Conservation (phyloP, 179 eudicot genomes). For the Pouteria campechiana region DNA sequence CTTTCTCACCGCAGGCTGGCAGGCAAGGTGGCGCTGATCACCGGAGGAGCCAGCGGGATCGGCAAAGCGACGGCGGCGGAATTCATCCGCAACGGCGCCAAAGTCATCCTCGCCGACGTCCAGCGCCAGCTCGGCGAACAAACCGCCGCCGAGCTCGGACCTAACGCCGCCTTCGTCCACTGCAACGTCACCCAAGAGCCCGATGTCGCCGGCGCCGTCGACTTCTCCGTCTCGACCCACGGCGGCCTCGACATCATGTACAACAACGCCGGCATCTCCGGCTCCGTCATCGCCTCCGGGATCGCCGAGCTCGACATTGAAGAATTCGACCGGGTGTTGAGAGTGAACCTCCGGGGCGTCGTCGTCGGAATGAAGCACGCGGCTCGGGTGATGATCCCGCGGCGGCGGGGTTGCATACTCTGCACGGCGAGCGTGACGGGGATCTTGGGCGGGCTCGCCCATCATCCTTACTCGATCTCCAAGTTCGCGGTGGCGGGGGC, state of each 20-base stretch:
- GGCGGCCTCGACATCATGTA: conserved; percentile 78
- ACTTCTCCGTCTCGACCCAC: conserved; percentile 32
- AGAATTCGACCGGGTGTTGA: conserved; percentile 52
- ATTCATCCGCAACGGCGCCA: conserved; percentile 63
- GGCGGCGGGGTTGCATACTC: conserved; percentile 38
- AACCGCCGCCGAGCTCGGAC: conserved; percentile 32
- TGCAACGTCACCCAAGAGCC: conserved; percentile 69
- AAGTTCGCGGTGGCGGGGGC: conserved; percentile 50
- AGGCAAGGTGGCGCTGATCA: conserved; percentile 83
- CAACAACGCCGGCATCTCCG: conserved; percentile 73
- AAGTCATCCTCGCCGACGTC: conserved; percentile 71
- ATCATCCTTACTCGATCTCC: conserved; percentile 60
- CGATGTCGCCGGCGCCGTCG: conserved; percentile 43
- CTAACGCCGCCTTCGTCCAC: conserved; percentile 37
- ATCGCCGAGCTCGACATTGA: conserved; percentile 52
- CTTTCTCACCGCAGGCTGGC: conserved; percentile 31
- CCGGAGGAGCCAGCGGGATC: conserved; percentile 87
- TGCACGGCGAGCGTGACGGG: conserved; percentile 82
- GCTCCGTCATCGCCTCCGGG: conserved; percentile 35
- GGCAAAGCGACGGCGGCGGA: conserved; percentile 60
- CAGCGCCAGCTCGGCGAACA: conserved; percentile 26
- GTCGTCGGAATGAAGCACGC: conserved; percentile 79
- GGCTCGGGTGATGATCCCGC: conserved; percentile 69
- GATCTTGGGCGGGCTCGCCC: conserved; percentile 63
- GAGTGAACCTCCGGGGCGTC: conserved; percentile 58